Conservation (phyloP, 768 basidiomycete genomes). For the Termitomyces sp. region DNA sequence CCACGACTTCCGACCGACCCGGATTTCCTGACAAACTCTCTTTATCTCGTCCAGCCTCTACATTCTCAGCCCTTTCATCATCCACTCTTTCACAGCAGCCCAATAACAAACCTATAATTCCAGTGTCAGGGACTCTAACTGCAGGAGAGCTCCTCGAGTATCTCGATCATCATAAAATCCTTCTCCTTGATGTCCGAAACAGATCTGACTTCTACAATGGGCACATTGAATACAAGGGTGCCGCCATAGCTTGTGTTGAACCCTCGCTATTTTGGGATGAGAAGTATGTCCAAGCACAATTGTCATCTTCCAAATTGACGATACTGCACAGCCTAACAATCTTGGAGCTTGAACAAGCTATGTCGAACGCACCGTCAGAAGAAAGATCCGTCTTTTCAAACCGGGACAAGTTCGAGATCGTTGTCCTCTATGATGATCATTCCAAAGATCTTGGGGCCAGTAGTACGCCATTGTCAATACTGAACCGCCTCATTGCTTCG, state of each 20-base stretch:
- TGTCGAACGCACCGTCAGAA: conserved; percentile 60
- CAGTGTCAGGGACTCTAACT: conserved; percentile 51
- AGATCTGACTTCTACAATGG: conserved; percentile 72
- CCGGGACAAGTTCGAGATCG: conserved; percentile 83
- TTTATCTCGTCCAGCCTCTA: conserved; percentile 35
- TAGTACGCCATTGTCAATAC: conserved; percentile 47
- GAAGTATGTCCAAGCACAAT: conserved; percentile 43
- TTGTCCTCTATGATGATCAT: conserved; percentile 76
- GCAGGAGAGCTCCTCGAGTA: conserved; percentile 59
- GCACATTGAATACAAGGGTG: conserved; percentile 48
- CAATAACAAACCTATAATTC: conserved; percentile 39
- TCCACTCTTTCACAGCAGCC: conserved; percentile 25
- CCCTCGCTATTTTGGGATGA: conserved; percentile 66
- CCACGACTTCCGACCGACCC: conserved; percentile 43
- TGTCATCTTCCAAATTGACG: neutral
- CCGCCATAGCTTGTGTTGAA: conserved; percentile 79
- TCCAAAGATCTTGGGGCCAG: conserved; percentile 46
- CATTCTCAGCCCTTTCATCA: conserved; percentile 23
- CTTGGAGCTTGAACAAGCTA: conserved; percentile 63
- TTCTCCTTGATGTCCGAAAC: conserved; percentile 80
- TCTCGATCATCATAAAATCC: conserved; percentile 49
- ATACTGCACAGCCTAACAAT: conserved; percentile 50
- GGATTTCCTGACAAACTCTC: conserved; percentile 43
- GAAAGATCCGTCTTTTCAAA: conserved; percentile 77
- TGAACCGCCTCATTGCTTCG: conserved; percentile 69